Base-by-base conservation (phyloP, 108 stramenopile species). In the Mediolabrus comicus region DNA sequence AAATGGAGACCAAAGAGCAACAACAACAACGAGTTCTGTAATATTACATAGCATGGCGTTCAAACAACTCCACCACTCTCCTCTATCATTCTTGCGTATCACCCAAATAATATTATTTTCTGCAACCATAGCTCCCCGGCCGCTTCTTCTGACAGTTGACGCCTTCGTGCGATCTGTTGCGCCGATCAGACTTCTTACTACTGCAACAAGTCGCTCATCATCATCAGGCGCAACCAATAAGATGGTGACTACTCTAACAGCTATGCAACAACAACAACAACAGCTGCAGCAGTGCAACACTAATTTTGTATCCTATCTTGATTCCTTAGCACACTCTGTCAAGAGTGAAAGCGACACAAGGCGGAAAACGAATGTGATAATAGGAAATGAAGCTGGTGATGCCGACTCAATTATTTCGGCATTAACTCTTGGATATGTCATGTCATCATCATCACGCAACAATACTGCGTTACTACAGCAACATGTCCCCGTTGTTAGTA, bases 341-440 rank as follows among this genome's bases (percentile, higher is more conserved):
- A n/a, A 43, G 16, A 43, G 17, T 17, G 19, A 43, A 17, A 17
- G 1, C n/a, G 13, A n/a, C n/a, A n/a, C 38, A n/a, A 39, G 3
- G 14, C 13, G 14, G 3, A 14, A 2, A 39, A 39, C 2, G 14
- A 43, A 19, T 17, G 41, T 77, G 4, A 61, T 66, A 14, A 77
- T 90, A 13, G 92, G 92, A 12, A 94, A 94, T 71, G 83, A 84
- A 67, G 92, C 92, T 9, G 92, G 88, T 6, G 92, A 94, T 81
- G 88, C 92, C 9, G 92, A 94, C 57, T 87, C 86, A 17, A 86
- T 94, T 34, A 43, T 91, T 31, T 88, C 87, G 29, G 78, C 92
- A 26, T 57, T 94, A 22, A 71, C 67, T 2, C 63, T 80, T 13
- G 87, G 86, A 25, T 90, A 85, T 62, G 69, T 88, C 46, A 39